phyloP scores from a whole-genome alignment of 1,284 basidiomycete genomes.

The Sporisorium exsertum region DNA sequence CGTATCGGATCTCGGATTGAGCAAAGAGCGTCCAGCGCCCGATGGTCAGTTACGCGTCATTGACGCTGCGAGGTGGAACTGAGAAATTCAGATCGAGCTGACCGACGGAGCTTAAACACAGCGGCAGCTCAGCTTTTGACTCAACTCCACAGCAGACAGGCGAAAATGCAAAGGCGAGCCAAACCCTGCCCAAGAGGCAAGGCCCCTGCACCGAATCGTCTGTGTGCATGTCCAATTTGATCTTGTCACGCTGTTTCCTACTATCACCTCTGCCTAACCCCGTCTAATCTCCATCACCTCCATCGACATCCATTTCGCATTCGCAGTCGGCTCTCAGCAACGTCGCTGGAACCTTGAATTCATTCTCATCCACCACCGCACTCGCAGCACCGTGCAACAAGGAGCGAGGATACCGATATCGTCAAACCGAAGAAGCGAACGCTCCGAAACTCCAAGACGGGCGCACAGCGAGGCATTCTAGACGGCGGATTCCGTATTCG shows the following conservation, averaged over 20 bases:
- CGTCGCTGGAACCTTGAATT: not conserved
- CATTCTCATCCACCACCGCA: not conserved
- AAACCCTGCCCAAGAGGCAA: slow-evolving; percentile 13
- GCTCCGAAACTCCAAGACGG: not conserved
- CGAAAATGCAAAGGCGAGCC: slow-evolving; percentile 10
- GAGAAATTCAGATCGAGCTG: slow-evolving; percentile 31
- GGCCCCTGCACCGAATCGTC: slow-evolving; percentile 3
- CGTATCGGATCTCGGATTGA: slow-evolving; percentile 30
- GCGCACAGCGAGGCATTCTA: not conserved
- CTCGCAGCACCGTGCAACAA: not conserved
- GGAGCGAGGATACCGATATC: not conserved
- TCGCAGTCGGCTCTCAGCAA: not conserved
- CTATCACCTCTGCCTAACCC: slow-evolving; percentile 1
- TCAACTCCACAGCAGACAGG: slow-evolving; percentile 26
- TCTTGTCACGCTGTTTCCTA: not conserved
- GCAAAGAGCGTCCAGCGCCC: slow-evolving; percentile 21
- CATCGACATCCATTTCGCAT: not conserved
- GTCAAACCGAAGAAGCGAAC: not conserved
- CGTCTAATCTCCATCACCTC: slow-evolving; percentile 24
- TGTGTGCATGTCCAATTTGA: slow-evolving; percentile 12
- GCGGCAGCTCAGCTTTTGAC: slow-evolving; percentile 1
- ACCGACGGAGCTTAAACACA: slow-evolving; percentile 20
- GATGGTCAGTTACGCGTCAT: not conserved
- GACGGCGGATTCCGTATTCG: too few species aligned
- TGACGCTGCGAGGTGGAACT: slow-evolving; percentile 1